phyloP scores from a whole-genome alignment of 2,329 filamentous ascomycete species.

The Fusarium tricinctum region DNA sequence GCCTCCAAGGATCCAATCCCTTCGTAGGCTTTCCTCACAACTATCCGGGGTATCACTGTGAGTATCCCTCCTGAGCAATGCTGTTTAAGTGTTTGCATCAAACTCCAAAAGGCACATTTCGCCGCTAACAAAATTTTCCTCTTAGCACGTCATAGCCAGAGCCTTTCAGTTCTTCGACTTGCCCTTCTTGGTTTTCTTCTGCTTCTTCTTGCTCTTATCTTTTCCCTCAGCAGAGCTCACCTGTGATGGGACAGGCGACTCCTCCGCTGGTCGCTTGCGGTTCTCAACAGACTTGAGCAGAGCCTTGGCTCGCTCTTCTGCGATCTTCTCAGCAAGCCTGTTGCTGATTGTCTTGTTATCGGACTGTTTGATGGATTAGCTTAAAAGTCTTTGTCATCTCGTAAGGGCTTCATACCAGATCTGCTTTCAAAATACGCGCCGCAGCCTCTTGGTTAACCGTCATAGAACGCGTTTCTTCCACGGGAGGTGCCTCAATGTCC shows the following conservation, averaged over 20 bases:
- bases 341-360: constrained; percentile 67
- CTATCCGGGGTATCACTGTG: constrained; percentile 31
- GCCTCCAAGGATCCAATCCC: neutral
- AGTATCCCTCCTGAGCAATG: constrained; percentile 2
- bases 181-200: constrained; percentile 54
- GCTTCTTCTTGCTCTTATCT: constrained; percentile 52
- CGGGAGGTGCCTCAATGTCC: constrained; percentile 71
- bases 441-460: constrained; percentile 82
- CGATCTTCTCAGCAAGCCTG: constrained; percentile 69
- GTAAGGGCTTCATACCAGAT: constrained; percentile 70
- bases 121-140: neutral
- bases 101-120: neutral
- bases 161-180: constrained; percentile 48
- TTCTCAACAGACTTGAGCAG: constrained; percentile 63
- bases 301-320: constrained; percentile 68
- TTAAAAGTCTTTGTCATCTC: constrained; percentile 6
- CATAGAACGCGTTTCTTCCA: constrained; percentile 62
- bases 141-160: neutral
- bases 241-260: constrained; percentile 47
- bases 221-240: constrained; percentile 38
- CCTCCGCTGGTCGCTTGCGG: constrained; percentile 59
- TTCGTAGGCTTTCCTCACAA: constrained; percentile 1
- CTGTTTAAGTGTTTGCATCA: neutral
- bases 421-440: constrained; percentile 84
- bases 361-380: constrained; percentile 52